Percentiles rank a stretch among this genome's conserved stretches.
phyloP scores from a whole-genome alignment of 306 rosid genomes.

The Prunus dulcis region DNA sequence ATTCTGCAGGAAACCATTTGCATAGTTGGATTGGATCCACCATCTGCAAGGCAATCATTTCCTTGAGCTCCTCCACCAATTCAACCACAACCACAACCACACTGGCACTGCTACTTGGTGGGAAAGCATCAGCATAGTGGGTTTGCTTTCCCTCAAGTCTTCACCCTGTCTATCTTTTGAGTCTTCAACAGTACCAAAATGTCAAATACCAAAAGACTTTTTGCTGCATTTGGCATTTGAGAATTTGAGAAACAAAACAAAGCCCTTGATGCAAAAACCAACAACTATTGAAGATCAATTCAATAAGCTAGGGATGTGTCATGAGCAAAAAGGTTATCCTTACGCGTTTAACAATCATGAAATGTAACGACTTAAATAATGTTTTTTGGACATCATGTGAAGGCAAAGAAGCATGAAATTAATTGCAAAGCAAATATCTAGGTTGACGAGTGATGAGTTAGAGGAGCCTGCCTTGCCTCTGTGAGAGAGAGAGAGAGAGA shows the following conservation, averaged over 20 bases:
- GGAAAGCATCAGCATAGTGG: too few species aligned
- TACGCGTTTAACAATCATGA: background rate
- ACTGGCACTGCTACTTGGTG: too few species aligned
- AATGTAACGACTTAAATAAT: background rate
- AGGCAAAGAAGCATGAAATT: constrained; percentile 4
- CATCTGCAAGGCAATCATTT: background rate
- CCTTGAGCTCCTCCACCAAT: background rate
- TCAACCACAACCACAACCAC: background rate
- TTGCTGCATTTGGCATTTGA: background rate
- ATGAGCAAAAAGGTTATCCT: background rate
- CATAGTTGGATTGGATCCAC: background rate
- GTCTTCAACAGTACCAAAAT: background rate
- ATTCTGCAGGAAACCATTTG: background rate
- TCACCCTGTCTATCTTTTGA: too few species aligned
- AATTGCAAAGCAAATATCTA: constrained; percentile 13
- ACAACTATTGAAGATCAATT: too few species aligned
- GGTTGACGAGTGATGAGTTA: background rate
- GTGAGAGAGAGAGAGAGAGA: too few species aligned
- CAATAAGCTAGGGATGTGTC: too few species aligned
- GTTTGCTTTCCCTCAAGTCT: too few species aligned
- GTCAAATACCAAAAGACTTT: background rate
- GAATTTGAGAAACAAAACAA: background rate
- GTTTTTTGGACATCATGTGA: background rate
- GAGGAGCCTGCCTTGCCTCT: too few species aligned
- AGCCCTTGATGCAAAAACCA: too few species aligned